Conservation (phyloP, 306 rosid species). For the Lathyrus tuberosus region DNA sequence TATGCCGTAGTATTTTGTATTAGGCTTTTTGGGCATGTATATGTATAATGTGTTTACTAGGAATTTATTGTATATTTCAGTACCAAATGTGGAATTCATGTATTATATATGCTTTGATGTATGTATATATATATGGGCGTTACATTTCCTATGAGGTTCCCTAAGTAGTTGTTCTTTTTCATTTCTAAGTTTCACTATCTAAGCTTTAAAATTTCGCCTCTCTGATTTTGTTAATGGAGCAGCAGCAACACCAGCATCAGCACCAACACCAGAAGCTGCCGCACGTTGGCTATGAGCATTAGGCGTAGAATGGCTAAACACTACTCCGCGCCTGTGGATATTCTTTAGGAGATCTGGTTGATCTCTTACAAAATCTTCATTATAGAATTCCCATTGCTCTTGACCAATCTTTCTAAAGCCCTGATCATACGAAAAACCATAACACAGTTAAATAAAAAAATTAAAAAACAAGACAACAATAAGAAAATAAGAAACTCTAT, state of each 20-base stretch:
- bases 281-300: constrained; percentile 58
- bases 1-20: no score
- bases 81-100: no score
- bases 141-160: constrained; percentile 55
- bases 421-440: constrained; percentile 47
- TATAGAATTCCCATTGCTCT: constrained; percentile 86
- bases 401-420: constrained; percentile 86
- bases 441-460: constrained; percentile 30
- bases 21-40: no score
- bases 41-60: no score
- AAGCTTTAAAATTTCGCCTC: constrained; percentile 51
- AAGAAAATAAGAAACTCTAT: background rate
- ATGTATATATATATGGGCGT: no score
- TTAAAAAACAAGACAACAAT: background rate
- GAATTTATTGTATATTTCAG: no score
- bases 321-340: constrained; percentile 78
- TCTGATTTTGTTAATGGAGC: constrained; percentile 59
- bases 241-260: constrained; percentile 2
- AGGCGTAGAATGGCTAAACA: constrained; percentile 82
- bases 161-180: constrained; percentile 55
- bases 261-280: background rate
- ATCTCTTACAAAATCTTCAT: constrained; percentile 78
- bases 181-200: constrained; percentile 57
- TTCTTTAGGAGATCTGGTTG: constrained; percentile 75
- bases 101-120: no score